Percentiles rank a stretch among this genome's conserved stretches.
These are phyloP conservation scores for Peronospora tabacina DNA, from an alignment of 352 stramenopile genomes.

Conservation along the genomic window DNA sequence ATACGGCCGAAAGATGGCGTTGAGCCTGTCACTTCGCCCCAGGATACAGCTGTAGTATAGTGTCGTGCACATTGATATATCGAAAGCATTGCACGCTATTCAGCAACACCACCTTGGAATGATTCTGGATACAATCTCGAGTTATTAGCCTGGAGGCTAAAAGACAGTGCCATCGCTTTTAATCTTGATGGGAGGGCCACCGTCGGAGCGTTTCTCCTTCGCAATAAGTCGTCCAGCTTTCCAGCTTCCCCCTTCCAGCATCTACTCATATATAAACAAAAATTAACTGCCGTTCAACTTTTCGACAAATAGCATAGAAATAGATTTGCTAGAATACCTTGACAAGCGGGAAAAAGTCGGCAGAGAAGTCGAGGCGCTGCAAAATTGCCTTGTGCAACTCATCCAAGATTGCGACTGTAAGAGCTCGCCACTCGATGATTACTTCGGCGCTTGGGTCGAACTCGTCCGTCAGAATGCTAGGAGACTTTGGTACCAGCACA, in stretches of 20 bases:
- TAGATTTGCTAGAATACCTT: slow-evolving; percentile 39
- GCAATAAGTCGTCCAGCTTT: slow-evolving; percentile 77
- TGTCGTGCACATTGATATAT: too few relatives aligned
- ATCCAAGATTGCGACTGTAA: slow-evolving; percentile 76
- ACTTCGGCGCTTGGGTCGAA: slow-evolving; percentile 64
- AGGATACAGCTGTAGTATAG: too few relatives aligned
- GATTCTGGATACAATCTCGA: too few relatives aligned
- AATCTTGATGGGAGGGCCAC: slow-evolving; percentile 74
- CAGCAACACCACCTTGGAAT: too few relatives aligned
- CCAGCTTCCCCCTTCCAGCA: slow-evolving; percentile 83
- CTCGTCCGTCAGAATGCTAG: slow-evolving; percentile 41
- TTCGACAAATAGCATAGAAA: background rate
- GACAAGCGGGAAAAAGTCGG: slow-evolving; percentile 70
- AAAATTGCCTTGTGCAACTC: slow-evolving; percentile 66
- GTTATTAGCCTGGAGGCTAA: slow-evolving; percentile 17
- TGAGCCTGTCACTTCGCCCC: too few relatives aligned
- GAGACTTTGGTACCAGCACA: slow-evolving; percentile 61
- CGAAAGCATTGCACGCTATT: too few relatives aligned
- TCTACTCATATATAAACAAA: slow-evolving; percentile 22
- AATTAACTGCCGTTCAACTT: background rate
- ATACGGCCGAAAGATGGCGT: too few relatives aligned
- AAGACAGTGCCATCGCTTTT: slow-evolving; percentile 86
- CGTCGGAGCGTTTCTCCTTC: slow-evolving; percentile 61
- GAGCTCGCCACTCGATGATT: slow-evolving; percentile 80
- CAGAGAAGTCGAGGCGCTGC: slow-evolving; percentile 52